Evolutionary conservation across 139 green algal species (phyloP), one percentile per base, ranked within the genome.

Genomic region (Ettlia oleoabundans): DNA sequence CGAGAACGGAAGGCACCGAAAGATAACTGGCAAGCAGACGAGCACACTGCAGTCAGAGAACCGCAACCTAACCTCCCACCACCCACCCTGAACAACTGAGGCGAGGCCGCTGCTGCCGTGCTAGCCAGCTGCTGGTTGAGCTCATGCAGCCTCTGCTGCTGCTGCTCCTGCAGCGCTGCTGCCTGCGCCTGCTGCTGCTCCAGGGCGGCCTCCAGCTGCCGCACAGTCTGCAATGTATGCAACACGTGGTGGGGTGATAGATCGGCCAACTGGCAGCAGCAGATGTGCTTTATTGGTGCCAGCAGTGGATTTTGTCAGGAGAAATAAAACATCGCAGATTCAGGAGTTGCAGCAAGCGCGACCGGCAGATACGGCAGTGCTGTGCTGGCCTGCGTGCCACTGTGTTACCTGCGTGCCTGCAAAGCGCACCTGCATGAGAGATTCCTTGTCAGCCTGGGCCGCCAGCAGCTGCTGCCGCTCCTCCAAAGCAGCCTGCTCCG

Each of bases 141-240:
- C 33, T 51, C 28, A 10, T 68, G 52, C 73, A 80, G 73, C 9
- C 35, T 33, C 73, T 53, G 33, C 53, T 52, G 33, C 52, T 80
- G 73, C 73, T 80, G 51, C 32, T 61, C 73, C 73, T 68, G 73
- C 73, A 53, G 73, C 35, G 24, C 52, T 28, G 40, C 22, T 26
- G 26, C 35, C 24, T 24, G 28, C 1, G 32, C 51, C 53, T 68
- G 73, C 73, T 69, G 73, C 73, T 68, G 32, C 53, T 42, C 52
- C 37, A 80, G 73, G 0, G 53, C 73, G 0, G 35, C 73, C 53
- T 80, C 73, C 73, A 80, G 73, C 53, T 52, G 73, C 3, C 2
- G 3, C 4, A 78, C 32, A 9, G 28, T 26, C 71, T 66, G 67
- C n/a, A n/a, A n/a, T n/a, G n/a, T n/a, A n/a, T n/a, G n/a, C n/a